phyloP scores from a whole-genome alignment of 1,284 basidiomycete genomes.

The Austroboletus novae-zelandiae region DNA sequence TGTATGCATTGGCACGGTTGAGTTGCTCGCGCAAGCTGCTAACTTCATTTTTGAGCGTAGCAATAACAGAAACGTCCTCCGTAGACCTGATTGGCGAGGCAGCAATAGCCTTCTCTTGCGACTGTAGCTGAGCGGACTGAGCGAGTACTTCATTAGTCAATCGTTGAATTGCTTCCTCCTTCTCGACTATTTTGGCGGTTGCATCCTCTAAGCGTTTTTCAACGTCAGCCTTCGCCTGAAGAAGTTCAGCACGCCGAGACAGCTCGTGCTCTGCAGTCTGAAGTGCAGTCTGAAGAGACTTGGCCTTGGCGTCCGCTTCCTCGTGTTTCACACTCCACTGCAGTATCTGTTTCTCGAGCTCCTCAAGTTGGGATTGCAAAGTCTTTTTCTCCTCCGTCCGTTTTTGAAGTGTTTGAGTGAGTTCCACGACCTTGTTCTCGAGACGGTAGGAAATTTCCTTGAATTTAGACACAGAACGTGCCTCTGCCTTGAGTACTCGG shows the following conservation, averaged over 20 bases:
- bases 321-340: constrained; percentile 88
- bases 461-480: constrained; percentile 96
- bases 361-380: constrained; percentile 69
- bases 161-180: constrained; percentile 81
- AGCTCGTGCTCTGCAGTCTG: constrained; percentile 74
- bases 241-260: constrained; percentile 73
- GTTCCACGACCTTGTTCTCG: constrained; percentile 99
- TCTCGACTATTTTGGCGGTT: constrained; percentile 72
- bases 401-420: constrained; percentile 94
- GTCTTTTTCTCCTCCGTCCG: constrained; percentile 92
- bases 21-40: constrained; percentile 91
- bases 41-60: constrained; percentile 89
- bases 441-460: constrained; percentile 98
- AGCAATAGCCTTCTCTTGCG: constrained; percentile 72
- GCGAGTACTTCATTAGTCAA: constrained; percentile 75
- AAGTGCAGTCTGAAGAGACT: constrained; percentile 72
- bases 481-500: constrained; percentile 82
- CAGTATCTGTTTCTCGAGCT: constrained; percentile 83
- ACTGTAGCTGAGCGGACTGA: constrained; percentile 77
- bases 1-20: constrained; percentile 89
- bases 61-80: constrained; percentile 84
- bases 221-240: constrained; percentile 76
- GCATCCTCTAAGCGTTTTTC: constrained; percentile 83
- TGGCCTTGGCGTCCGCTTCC: constrained; percentile 80
- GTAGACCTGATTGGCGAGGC: constrained; percentile 58